Conservation (phyloP, 805 yeast genomes). For the Ogataea dorogensis region DNA sequence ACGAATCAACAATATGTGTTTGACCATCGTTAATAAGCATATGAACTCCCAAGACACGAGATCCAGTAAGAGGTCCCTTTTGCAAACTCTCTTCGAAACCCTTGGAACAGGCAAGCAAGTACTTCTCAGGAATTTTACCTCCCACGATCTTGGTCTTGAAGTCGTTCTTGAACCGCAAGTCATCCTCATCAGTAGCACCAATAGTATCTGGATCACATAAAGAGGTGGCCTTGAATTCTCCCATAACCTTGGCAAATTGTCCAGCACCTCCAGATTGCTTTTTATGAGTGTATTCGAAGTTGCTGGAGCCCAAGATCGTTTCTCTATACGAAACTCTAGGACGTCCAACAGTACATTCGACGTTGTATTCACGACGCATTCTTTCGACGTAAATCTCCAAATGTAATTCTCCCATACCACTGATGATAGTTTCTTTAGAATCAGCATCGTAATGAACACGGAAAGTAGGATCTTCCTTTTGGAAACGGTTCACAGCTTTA, state of each 20-base stretch:
- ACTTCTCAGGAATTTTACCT: conserved; percentile 95
- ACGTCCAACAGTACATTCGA: conserved; percentile 91
- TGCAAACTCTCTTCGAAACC: conserved; percentile 94
- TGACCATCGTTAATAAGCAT: conserved; percentile 97
- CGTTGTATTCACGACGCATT: conserved; percentile 95
- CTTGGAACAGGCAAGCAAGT: conserved; percentile 87
- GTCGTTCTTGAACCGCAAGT: conserved; percentile 48
- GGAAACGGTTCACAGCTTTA: conserved; percentile 95
- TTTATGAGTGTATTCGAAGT: conserved; percentile 93
- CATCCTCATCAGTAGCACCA: conserved; percentile 31
- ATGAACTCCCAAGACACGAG: conserved; percentile 84
- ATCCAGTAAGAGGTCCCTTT: conserved; percentile 96
- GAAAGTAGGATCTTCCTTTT: conserved; percentile 98
- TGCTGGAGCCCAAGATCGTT: conserved; percentile 68
- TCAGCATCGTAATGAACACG: conserved; percentile 87
- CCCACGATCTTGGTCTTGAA: conserved; percentile 91
- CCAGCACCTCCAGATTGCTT: conserved; percentile 99
- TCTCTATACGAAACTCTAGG: conserved; percentile 99
- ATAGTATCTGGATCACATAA: conserved; percentile 52
- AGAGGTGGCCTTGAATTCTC: conserved; percentile 52
- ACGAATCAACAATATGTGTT: conserved; percentile 94
- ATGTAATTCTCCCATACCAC: conserved; percentile 98
- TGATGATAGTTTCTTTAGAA: conserved; percentile 89
- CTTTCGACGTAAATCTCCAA: conserved; percentile 97
- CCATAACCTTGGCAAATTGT: conserved; percentile 96